phyloP scores from a whole-genome alignment of 352 stramenopile genomes.

The Phytopythium vexans region DNA sequence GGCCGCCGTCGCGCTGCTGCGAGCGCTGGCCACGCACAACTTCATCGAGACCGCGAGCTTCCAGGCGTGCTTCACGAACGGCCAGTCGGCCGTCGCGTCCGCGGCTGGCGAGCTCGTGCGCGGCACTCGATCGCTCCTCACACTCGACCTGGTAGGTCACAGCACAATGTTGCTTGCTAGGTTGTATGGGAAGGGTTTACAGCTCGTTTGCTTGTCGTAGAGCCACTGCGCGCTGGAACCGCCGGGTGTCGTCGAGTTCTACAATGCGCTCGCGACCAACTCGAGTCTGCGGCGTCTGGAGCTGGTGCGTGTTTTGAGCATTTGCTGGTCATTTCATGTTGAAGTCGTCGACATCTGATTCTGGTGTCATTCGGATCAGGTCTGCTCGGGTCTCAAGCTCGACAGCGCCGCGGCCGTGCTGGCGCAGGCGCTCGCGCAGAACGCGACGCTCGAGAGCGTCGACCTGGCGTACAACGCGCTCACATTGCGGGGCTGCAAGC shows the following conservation, averaged over 20 bases:
- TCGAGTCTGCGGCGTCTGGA: slow-evolving; percentile 44
- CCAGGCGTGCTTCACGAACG: slow-evolving; percentile 47
- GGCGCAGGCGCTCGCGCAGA: slow-evolving; percentile 38
- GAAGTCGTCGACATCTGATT: no score
- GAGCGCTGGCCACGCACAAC: slow-evolving; percentile 27
- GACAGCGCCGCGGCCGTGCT: slow-evolving; percentile 52
- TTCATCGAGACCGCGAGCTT: slow-evolving; percentile 51
- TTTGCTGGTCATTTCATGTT: not conserved
- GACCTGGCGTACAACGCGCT: slow-evolving; percentile 80
- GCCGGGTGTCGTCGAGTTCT: slow-evolving; percentile 57
- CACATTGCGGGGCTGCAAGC: slow-evolving; percentile 69
- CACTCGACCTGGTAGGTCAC: slow-evolving; percentile 49
- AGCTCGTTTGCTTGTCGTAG: slow-evolving; percentile 16
- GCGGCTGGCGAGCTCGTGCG: slow-evolving; percentile 29
- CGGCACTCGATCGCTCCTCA: slow-evolving; percentile 25
- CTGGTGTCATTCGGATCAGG: slow-evolving; percentile 16
- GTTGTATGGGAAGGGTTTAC: not conserved
- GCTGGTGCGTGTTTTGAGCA: slow-evolving; percentile 40
- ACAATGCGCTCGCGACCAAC: slow-evolving; percentile 48
- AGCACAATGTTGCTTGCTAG: not conserved
- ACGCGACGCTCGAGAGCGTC: slow-evolving; percentile 37
- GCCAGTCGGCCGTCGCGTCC: slow-evolving; percentile 19
- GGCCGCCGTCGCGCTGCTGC: slow-evolving; percentile 22
- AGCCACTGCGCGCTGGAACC: slow-evolving; percentile 63
- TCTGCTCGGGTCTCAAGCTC: slow-evolving; percentile 59